Conservation (phyloP, 805 yeast genomes). For the Candida chauliodis region DNA sequence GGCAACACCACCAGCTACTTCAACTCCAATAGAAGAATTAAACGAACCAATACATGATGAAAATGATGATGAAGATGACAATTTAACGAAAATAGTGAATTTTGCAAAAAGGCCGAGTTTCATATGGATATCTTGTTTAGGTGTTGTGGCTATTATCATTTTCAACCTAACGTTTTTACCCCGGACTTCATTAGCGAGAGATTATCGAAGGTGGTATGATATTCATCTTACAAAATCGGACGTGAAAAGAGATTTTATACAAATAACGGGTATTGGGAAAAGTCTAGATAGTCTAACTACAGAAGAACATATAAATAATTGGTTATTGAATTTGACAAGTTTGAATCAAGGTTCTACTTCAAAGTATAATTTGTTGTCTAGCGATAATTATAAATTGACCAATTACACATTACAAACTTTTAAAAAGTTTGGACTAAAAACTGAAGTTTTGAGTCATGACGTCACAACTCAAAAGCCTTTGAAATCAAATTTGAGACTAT, state of each 20-base stretch:
- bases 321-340: slow-evolving; percentile 26
- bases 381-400: slow-evolving; percentile 23
- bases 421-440: slow-evolving; percentile 24
- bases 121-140: slow-evolving; percentile 32
- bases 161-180: slow-evolving; percentile 76
- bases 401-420: slow-evolving; percentile 23
- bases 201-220: slow-evolving; percentile 71
- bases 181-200: slow-evolving; percentile 77
- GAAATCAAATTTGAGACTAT: slow-evolving; percentile 22
- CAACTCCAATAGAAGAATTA: too few relatives aligned
- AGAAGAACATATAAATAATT: slow-evolving; percentile 24
- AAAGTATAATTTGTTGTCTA: slow-evolving; percentile 20
- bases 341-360: slow-evolving; percentile 16
- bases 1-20: slow-evolving; percentile 7
- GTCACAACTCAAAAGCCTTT: slow-evolving; percentile 19
- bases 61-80: slow-evolving; percentile 8
- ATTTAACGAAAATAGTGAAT: slow-evolving; percentile 5
- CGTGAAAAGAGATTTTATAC: slow-evolving; percentile 58
- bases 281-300: slow-evolving; percentile 14
- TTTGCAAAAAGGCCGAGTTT: slow-evolving; percentile 18
- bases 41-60: slow-evolving; percentile 1
- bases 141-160: slow-evolving; percentile 47
- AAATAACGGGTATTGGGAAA: slow-evolving; percentile 24
- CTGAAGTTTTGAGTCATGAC: slow-evolving; percentile 15
- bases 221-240: slow-evolving; percentile 64